A percentile compares a stretch with the other conserved stretches of the same genome.
These are phyloP conservation scores for Neophaeococcomyces mojaviensis DNA, from an alignment of 2,329 filamentous ascomycete genomes.

Conservation along the genomic window DNA sequence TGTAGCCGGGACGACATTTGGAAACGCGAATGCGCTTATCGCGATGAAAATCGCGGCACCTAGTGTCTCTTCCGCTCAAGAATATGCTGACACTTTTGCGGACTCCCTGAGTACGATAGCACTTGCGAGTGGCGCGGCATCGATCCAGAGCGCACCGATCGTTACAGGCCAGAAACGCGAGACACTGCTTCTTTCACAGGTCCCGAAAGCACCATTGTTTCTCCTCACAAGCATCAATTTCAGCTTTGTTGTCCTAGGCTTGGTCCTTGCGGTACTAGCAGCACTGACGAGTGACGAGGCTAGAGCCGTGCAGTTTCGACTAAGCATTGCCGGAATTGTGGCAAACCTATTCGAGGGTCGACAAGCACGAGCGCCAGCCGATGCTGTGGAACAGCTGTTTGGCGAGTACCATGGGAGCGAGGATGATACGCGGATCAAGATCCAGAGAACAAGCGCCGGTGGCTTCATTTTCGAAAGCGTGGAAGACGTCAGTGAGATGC, in stretches of 20 bases:
- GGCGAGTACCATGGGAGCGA: slow-evolving; percentile 6
- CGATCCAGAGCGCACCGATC: neutral
- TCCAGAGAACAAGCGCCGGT: neutral
- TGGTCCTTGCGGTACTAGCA: slow-evolving; percentile 6
- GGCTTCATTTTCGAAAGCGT: neutral
- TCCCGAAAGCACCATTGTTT: slow-evolving; percentile 14
- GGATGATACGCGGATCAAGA: neutral
- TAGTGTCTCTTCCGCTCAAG: neutral
- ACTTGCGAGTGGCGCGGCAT: slow-evolving; percentile 6
- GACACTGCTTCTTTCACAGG: slow-evolving; percentile 8
- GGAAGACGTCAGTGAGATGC: neutral
- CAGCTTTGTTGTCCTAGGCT: slow-evolving; percentile 10
- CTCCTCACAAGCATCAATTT: slow-evolving; percentile 9
- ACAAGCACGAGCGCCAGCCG: slow-evolving; percentile 1
- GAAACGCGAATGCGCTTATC: neutral
- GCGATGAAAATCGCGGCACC: neutral
- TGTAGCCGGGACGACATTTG: neutral
- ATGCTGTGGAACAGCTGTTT: slow-evolving; percentile 9
- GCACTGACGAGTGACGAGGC: slow-evolving; percentile 6
- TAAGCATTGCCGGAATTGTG: slow-evolving; percentile 12
- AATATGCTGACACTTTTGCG: slow-evolving; percentile 5
- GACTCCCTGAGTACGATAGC: slow-evolving; percentile 4
- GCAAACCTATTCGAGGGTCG: slow-evolving; percentile 10
- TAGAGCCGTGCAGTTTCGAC: slow-evolving; percentile 9
- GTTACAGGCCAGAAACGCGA: slow-evolving; percentile 6